These are phyloP conservation scores for Mortierella sp. DNA, from an alignment of 371 early-diverging fungal species.

Conservation along the genomic window DNA sequence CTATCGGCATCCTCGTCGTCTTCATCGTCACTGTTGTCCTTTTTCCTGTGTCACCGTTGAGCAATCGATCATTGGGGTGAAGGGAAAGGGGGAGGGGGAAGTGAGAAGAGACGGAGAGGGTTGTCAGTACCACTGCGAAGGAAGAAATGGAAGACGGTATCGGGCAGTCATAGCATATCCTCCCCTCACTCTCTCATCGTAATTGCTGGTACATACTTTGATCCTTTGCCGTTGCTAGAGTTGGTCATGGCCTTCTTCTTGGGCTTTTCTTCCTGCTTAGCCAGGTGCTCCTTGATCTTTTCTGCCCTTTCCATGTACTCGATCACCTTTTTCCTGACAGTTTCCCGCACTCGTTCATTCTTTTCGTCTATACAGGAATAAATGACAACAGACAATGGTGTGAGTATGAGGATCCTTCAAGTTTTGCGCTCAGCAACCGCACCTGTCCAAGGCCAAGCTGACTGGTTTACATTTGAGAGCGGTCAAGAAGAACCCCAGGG, in stretches of 20 bases:
- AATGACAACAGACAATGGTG: background rate
- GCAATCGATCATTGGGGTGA: background rate
- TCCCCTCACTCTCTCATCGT: too few relatives aligned
- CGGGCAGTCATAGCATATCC: too few relatives aligned
- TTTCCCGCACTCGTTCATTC: slow-evolving; percentile 86
- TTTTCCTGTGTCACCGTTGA: slow-evolving; percentile 51
- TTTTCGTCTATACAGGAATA: slow-evolving; percentile 82
- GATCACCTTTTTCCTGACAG: slow-evolving; percentile 88
- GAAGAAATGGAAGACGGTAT: background rate
- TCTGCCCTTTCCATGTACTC: slow-evolving; percentile 96
- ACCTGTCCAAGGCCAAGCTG: too few relatives aligned
- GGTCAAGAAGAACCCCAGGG: slow-evolving; percentile 92
- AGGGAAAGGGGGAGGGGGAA: too few relatives aligned
- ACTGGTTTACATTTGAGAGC: slow-evolving; percentile 89
- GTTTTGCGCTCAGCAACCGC: background rate
- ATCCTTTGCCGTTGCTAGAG: slow-evolving; percentile 59
- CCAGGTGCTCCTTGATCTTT: slow-evolving; percentile 87
- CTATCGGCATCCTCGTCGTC: slow-evolving; percentile 89
- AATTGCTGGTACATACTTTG: slow-evolving; percentile 44
- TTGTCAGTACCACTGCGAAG: background rate
- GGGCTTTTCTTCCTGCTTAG: slow-evolving; percentile 74
- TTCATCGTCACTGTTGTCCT: slow-evolving; percentile 59
- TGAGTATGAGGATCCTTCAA: background rate
- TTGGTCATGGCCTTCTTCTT: slow-evolving; percentile 70
- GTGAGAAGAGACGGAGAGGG: too few relatives aligned